Conservation (phyloP, 73 alveolate genomes). For the Paramecium caudatum region DNA sequence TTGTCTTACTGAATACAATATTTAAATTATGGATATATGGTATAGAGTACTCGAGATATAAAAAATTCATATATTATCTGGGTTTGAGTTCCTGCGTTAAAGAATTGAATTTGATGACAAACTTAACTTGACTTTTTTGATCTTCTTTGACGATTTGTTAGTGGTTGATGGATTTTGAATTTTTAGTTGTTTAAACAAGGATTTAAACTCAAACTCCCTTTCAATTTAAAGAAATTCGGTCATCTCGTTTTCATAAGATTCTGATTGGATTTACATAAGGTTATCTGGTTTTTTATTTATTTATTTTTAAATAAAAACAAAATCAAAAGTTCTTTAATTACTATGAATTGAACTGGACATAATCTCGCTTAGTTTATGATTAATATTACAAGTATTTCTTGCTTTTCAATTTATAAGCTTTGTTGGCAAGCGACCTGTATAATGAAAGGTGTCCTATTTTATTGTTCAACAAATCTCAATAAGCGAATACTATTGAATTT, state of each 20-base stretch:
- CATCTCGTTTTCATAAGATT: background rate
- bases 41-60: too few species aligned
- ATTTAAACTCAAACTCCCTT: conserved; percentile 1
- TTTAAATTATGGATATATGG: too few species aligned
- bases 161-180: background rate
- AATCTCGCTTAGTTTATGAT: too few species aligned
- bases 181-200: conserved; percentile 26
- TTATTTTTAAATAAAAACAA: conserved; percentile 19
- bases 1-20: too few species aligned
- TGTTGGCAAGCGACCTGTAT: too few species aligned
- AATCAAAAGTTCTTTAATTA: conserved; percentile 8
- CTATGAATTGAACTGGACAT: conserved; percentile 38
- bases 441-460: too few species aligned
- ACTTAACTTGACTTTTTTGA: background rate
- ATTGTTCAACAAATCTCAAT: too few species aligned
- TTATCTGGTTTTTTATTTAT: background rate
- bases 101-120: background rate
- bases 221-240: background rate
- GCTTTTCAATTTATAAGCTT: too few species aligned
- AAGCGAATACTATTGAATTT: too few species aligned
- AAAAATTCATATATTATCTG: background rate
- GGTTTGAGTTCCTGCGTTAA: background rate
- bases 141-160: background rate
- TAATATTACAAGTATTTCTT: too few species aligned
- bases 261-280: background rate